Base-by-base conservation (phyloP, 306 rosid species). In the Hippophae tibetana region DNA sequence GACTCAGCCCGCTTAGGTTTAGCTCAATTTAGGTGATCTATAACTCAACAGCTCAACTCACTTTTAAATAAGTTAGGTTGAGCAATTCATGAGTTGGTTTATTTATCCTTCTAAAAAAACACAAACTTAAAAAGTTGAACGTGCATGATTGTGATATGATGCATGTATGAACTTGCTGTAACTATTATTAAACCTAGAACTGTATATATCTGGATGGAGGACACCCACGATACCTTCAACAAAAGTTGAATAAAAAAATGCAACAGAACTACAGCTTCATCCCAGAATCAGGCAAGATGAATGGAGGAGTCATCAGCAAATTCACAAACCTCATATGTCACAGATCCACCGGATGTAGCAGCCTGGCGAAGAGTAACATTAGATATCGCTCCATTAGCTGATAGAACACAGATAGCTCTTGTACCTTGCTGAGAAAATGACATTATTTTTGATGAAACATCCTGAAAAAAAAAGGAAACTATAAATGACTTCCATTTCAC, bases 321-420 rank as follows among this genome's bases (percentile, higher is more conserved):
- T 59, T n/a, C 55, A 72, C 71, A 55, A 81, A 89, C 97, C 97
- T 89, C 97, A 25, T 85, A 89, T 12, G 95, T 83, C n/a, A 85
- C 90, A 49, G 84, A 70, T 76, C 89, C 90, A 57, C 84, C 94
- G 68, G 90, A 69, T 48, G 86, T 66, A 61, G 84, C 69, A 6
- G 82, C 78, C 58, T 81, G 95, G 43, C 82, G 79, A 44, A 89
- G 86, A 27, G 92, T 83, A 60, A 83, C 95, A 63, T 78, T 81
- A 9, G 95, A 89, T 62, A 89, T 76, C 59, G 85, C 68, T 63
- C 97, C 95, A 65, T 61, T 85, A 25, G 95, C 95, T 13, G 92
- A 69, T 51, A 89, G 52, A 50, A 89, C 67, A 64, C 86, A 81
- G 26, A 89, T 62, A 41, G 85, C 79, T 48, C 86, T 67, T 18